Base-by-base conservation (phyloP, 495 filamentous ascomycete genomes). In the Hypoxylon trugodes region DNA sequence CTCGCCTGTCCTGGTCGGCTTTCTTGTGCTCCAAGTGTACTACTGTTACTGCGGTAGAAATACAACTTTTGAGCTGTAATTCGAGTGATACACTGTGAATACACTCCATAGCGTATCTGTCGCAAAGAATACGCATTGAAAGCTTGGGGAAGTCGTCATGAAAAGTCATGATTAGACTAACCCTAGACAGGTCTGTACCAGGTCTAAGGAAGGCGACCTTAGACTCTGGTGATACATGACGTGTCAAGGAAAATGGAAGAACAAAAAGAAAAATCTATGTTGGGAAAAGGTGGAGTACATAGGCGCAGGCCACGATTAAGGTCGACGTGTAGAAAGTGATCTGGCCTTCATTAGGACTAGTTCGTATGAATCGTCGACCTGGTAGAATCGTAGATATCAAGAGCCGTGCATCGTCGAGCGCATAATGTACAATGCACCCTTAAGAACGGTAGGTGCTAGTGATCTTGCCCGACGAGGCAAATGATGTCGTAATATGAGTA, bases 391-490 rank as follows among this genome's bases (percentile, higher is more conserved):
- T 46, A 24, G 10, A 8, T 10, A 50, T 41, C 28, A 49, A 33
- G 49, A 51, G 30, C 42, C 40, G 53, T 59, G 65, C 61, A 66
- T 63, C 65, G 47, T 61, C 62, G 63, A 47, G 60, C 53, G 59
- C 52, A 40, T 73, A 70, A 53, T 70, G 41, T 73, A 70, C 70
- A 70, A 55, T 63, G 59, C 60, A 58, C 25, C 54, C 65, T 50
- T 33, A 25, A 26, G 36, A 68, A 55, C 40, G 15, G 40, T 46
- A 54, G 59, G 50, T 54, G 61, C 56, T 51, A 25, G 52, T 12
- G 28, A 59, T 53, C 21, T 50, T 57, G 43, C 40, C 56, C 46
- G 40, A 65, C 36, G 58, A 55, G 53, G 63, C 56, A 60, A 51
- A 52, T 58, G 33, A 46, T 22, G 37, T 42, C 36, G 42, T 32